Base-by-base conservation (phyloP, 495 filamentous ascomycete genomes). In the Delitschia confertaspora region DNA sequence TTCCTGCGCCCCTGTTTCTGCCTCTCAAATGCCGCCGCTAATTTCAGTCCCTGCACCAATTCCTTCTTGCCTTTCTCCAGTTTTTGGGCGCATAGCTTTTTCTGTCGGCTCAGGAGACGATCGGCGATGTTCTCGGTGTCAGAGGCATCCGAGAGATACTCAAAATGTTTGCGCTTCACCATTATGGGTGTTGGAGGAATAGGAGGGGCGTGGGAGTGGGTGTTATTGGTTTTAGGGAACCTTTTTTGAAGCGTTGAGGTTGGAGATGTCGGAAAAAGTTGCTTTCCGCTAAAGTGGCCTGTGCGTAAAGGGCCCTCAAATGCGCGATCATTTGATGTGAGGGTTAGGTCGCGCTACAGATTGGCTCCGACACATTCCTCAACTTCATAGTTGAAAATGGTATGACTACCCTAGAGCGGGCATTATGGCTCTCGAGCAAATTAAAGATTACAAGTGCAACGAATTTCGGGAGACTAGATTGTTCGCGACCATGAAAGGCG, bases 11-110 rank as follows among this genome's bases (percentile, higher is more conserved):
- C 78, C 32, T 88, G 70, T 44, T 93, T 94, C 64, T 94, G 88
- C 50, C 86, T 71, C 65, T 95, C 88, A 60, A 89, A 89, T 11
- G 83, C 85, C 45, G 86, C 87, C 19, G 82, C 83, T 1, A 75
- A 67, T 61, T 91, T 93, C 26, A 95, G 68, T 0, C 76, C 82
- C 16, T 76, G 71, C 33, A 72, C 69, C 6, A 95, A 69, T 16
- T 74, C 60, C 40, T 72, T 74, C 23, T 75, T 72, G 47, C 72
- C 72, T 39, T 76, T 67, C 8, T 69, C 59, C 47, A 87, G 68
- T 29, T 76, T 72, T 33, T 72, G 65, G 14, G 69, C 66, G 18
- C 83, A 47, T 20, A 47, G 51, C 6, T 47, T 56, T 24, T 32
- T 48, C n/a, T 49, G 56, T 18, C 25, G 38, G n/a, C 18, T 25